These are phyloP conservation scores for Fusarium foetens DNA, from an alignment of 2,329 filamentous ascomycete species.

Conservation along the genomic window DNA sequence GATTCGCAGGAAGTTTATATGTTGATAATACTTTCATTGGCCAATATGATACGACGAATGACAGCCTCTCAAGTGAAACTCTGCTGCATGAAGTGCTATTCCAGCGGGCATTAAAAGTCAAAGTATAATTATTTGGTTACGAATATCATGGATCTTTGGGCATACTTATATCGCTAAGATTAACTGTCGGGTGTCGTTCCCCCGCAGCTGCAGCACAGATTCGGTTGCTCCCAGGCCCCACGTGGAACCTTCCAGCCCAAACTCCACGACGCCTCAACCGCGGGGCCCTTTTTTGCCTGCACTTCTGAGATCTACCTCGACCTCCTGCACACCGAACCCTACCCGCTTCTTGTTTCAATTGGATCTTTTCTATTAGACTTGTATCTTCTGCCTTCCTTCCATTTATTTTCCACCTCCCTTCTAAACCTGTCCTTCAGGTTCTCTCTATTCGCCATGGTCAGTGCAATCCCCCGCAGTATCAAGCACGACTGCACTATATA, in stretches of 20 bases:
- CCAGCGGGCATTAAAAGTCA: neutral
- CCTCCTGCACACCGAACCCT: conserved; percentile 12
- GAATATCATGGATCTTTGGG: neutral
- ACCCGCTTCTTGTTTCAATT: conserved; percentile 1
- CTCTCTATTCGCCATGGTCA: conserved; percentile 24
- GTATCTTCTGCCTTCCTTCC: neutral
- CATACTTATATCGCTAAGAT: neutral
- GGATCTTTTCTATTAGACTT: conserved; percentile 6
- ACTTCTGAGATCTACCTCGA: conserved; percentile 20
- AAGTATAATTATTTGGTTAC: neutral
- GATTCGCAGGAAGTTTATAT: neutral
- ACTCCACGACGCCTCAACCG: conserved; percentile 39
- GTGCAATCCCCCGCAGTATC: conserved; percentile 14
- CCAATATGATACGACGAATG: neutral
- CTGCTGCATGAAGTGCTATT: neutral
- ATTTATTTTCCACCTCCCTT: neutral
- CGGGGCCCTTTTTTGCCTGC: conserved; percentile 33
- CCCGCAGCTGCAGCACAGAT: conserved; percentile 22
- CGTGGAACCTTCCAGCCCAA: conserved; percentile 47
- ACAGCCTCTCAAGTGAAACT: neutral
- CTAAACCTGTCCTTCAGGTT: conserved; percentile 16
- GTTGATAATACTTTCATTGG: too few relatives aligned
- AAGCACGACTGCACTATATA: conserved; percentile 1
- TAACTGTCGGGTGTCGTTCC: conserved; percentile 6
- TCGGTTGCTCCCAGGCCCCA: conserved; percentile 35